phyloP scores from a whole-genome alignment of 1,284 basidiomycete genomes.

The Ustanciosporium gigantosporum region DNA sequence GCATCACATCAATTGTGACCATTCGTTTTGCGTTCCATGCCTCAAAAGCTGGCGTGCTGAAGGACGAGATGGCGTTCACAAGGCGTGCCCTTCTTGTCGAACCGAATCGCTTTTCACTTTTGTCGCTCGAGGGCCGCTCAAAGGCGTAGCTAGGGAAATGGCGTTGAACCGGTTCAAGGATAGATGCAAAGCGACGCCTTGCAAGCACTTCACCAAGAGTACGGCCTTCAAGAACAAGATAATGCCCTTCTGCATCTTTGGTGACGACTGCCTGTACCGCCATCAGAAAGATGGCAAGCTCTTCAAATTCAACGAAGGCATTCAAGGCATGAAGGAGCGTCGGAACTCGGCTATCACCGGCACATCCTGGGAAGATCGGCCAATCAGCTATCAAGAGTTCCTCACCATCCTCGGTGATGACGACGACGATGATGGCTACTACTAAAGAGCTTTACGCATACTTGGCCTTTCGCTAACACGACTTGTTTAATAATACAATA shows the following conservation, averaged over 20 bases:
- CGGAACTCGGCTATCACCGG: too few species aligned
- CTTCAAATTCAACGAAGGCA: constrained; percentile 7
- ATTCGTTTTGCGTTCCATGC: constrained; percentile 32
- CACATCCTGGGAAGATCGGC: background rate
- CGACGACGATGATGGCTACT: background rate
- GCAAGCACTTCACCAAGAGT: constrained; percentile 31
- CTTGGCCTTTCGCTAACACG: background rate
- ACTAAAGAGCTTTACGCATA: background rate
- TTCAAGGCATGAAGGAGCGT: constrained; percentile 2
- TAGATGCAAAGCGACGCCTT: constrained; percentile 11
- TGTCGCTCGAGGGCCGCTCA: constrained; percentile 17
- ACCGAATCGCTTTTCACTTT: constrained; percentile 15
- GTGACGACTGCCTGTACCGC: constrained; percentile 27
- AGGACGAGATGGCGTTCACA: constrained; percentile 7
- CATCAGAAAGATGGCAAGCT: constrained; percentile 22
- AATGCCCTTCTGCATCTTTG: constrained; percentile 22
- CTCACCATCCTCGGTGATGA: background rate
- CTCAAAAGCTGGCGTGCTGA: constrained; percentile 24
- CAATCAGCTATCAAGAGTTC: background rate
- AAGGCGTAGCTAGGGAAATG: constrained; percentile 2
- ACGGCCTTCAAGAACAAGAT: constrained; percentile 3
- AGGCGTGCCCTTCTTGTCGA: constrained; percentile 33
- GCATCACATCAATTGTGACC: constrained; percentile 32
- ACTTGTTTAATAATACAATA: constrained; percentile 1
- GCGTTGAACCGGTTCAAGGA: constrained; percentile 13